Evolutionary conservation across 306 rosid genomes (phyloP).

Genomic region (Adenanthera pavonina): DNA sequence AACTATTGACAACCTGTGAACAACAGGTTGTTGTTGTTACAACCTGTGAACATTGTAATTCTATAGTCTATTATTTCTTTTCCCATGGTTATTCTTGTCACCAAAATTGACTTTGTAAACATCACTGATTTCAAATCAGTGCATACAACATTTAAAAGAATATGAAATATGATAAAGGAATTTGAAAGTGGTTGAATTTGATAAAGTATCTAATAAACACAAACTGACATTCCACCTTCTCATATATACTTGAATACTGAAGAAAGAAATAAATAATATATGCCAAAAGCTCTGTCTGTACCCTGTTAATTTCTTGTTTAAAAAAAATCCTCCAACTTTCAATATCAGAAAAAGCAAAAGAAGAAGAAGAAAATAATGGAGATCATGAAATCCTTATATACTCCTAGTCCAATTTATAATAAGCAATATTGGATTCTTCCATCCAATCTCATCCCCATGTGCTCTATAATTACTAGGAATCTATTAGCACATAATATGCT

Average conservation of each 20-base stretch:
- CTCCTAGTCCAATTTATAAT: too few species aligned
- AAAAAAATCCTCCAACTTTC: too few species aligned
- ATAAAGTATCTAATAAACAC: background rate
- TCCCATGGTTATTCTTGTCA: background rate
- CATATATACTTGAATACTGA: background rate
- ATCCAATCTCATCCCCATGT: too few species aligned
- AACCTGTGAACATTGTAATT: conserved; percentile 41
- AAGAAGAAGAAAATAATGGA: too few species aligned
- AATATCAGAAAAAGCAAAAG: too few species aligned
- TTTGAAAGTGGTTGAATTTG: conserved; percentile 1
- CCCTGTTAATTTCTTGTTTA: conserved; percentile 93
- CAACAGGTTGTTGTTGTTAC: conserved; percentile 31
- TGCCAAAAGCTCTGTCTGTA: conserved; percentile 34
- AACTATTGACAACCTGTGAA: conserved; percentile 87
- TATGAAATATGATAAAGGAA: background rate
- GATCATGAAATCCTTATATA: too few species aligned
- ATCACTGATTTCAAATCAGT: conserved; percentile 20
- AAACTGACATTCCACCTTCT: background rate
- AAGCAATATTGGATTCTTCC: too few species aligned
- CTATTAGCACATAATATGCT: too few species aligned
- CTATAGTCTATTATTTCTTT: background rate
- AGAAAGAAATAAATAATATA: conserved; percentile 19
- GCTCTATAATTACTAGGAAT: too few species aligned
- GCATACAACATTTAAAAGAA: conserved; percentile 14
- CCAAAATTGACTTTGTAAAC: background rate